Percentiles rank a stretch among this genome's conserved stretches.
Evolutionary conservation across 164 flowering plant species (phyloP).

Genomic region (Euptelea pleiosperma): DNA sequence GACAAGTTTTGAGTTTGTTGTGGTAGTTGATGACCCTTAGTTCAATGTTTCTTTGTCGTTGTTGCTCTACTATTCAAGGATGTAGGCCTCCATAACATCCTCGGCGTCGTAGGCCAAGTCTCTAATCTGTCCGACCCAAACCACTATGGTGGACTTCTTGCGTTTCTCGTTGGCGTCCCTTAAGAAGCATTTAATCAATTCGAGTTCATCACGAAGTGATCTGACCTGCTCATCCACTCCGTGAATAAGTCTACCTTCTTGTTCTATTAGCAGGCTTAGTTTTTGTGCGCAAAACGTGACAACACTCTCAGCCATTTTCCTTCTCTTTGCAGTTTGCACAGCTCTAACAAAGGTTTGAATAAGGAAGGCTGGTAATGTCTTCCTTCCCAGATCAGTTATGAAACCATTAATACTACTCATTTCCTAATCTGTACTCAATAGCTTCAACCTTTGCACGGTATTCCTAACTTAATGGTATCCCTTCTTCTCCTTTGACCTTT

Average conservation of each 20-base stretch:
- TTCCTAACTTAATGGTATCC: too few relatives aligned
- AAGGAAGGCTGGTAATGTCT: too few relatives aligned
- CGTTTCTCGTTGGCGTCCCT: background rate
- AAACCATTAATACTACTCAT: too few relatives aligned
- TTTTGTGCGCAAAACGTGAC: background rate
- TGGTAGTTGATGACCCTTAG: background rate
- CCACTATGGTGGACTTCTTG: background rate
- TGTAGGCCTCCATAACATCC: background rate
- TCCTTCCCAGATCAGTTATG: too few relatives aligned
- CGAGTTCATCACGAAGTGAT: slow-evolving; percentile 1
- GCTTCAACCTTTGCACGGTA: too few relatives aligned
- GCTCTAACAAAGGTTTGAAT: too few relatives aligned
- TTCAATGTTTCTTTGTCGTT: background rate
- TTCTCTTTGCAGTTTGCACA: too few relatives aligned
- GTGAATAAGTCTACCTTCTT: background rate
- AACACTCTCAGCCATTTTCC: background rate
- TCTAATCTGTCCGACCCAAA: slow-evolving; percentile 9
- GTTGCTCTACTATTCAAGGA: background rate
- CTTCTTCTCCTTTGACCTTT: too few relatives aligned
- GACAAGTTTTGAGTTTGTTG: background rate
- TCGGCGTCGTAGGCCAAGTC: slow-evolving; percentile 3
- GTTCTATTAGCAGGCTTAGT: background rate
- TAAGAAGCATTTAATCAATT: slow-evolving; percentile 5
- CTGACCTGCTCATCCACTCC: slow-evolving; percentile 1
- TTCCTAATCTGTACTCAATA: too few relatives aligned